Base-by-base conservation (phyloP, 495 filamentous ascomycete species). In the Penicillium argentinense region DNA sequence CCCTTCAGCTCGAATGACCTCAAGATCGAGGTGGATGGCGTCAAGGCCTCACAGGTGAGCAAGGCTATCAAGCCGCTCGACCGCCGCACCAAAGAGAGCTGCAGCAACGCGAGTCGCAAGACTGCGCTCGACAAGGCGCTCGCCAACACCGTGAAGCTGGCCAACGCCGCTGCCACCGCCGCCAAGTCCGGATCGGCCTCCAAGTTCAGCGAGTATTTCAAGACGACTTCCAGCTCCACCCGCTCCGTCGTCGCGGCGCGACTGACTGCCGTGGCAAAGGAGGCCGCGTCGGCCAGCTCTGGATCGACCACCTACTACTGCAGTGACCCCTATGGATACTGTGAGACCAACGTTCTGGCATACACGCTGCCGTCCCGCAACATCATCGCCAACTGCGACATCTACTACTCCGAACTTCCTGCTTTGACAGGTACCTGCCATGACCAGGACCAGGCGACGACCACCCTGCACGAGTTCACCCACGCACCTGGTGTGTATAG, bases 201-300 rank as follows among this genome's bases (percentile, higher is more conserved):
- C 41, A 80, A 78, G 56, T 73, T 85, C 57, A 57, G 45, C 9
- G 79, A 83, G 47, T 84, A 83, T 63, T 87, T 84, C 76, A 83
- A 79, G 64, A 77, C 76, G 4, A 78, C 72, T n/a, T 45, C 60
- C 14, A 57, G 53, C 23, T 54, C 64, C 1, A 65, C 64, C 2
- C 71, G 77, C 24, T 69, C 54, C 34, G 65, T 60, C 9, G 82
- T 87, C 16, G 72, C 79, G 11, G 63, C 57, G 26, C 75, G 81
- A 16, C 68, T 83, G 17, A 52, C 44, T 12, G 71, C 70, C 11
- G 68, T 83, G n/a, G 74, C 75, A 12, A 57, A 42, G n/a, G 75
- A 82, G 51, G 78, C 79, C 29, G 42, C 57, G 22, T 69, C 70
- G 9, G 67, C 63, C 14, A 67, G 58, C 11, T 62, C 60, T 4